Evolutionary conservation across 768 basidiomycete species (phyloP), one percentile per base, ranked within the genome.

Genomic region (Termitomyces sp.): DNA sequence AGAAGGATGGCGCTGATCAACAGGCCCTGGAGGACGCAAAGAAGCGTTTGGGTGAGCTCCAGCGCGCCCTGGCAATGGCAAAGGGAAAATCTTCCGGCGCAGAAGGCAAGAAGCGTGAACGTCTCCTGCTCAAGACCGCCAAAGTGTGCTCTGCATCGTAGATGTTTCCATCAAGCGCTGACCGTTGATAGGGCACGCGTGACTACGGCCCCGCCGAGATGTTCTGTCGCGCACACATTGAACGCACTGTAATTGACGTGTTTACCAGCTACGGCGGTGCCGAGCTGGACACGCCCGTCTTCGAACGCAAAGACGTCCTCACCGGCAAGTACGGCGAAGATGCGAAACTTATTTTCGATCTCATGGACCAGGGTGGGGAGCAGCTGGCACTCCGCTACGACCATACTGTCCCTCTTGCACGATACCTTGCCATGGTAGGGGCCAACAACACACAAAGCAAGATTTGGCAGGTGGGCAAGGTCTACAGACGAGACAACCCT

Each of bases 301-400:
- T 99, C 68, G 97, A 98, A 76, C 88, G 96, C 63, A 96, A 96
- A 74, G 97, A 99, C 71, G 88, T 99, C 60, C 77, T 98, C 46
- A 86, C 95, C 1, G 96, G 94, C 62, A 99, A 99, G 76, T 97
- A 98, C 67, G 97, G 97, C 56, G 97, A 99, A 74, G 97, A 98
- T 71, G 84, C 88, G 42, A 99, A 98, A 73, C 87, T 98, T 66
- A 98, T 99, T 63, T 98, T 97, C 71, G 97, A 98, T 74, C 83
- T 99, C 53, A 87, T 89, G 81, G 97, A 98, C 74, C 96, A 99
- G 70, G 96, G 97, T 3, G 97, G 97, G 7, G 97, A 99, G 74
- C 86, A 98, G 69, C 88, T 98, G 55, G 92, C 94, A 12, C 76
- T 99, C 67, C 80, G 97, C 57, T 98, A 98, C 70, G 96, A 99